phyloP scores from a whole-genome alignment of 768 basidiomycete species.

The Russula brevipes region DNA sequence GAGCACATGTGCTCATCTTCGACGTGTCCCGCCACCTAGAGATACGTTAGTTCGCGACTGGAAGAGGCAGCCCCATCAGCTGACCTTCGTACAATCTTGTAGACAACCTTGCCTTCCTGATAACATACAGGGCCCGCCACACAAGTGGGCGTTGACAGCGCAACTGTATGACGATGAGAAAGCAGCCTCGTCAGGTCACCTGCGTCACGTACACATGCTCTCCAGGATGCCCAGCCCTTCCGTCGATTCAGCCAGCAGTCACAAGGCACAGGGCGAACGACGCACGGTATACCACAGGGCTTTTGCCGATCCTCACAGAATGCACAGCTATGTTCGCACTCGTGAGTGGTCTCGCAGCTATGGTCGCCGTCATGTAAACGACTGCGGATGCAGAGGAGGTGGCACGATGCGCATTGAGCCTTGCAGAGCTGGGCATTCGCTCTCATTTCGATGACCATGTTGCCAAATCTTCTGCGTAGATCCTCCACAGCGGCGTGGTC shows the following conservation, averaged over 20 bases:
- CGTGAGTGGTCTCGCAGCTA: constrained; percentile 47
- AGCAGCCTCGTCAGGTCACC: no score
- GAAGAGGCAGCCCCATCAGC: not conserved
- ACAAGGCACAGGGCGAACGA: not conserved
- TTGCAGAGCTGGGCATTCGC: constrained; percentile 46
- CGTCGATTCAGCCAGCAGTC: not conserved
- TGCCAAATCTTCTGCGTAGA: constrained; percentile 43
- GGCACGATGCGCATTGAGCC: constrained; percentile 43
- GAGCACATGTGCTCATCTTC: constrained; percentile 52
- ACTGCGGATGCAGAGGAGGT: constrained; percentile 44
- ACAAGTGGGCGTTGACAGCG: constrained; percentile 45
- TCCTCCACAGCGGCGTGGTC: constrained; percentile 42
- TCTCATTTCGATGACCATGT: constrained; percentile 41
- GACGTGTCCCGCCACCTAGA: constrained; percentile 43
- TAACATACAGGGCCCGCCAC: constrained; percentile 47
- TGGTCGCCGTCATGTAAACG: constrained; percentile 45
- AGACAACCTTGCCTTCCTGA: constrained; percentile 48
- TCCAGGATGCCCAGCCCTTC: constrained; percentile 55
- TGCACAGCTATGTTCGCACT: constrained; percentile 42
- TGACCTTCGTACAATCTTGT: constrained; percentile 48
- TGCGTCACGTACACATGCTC: constrained; percentile 44
- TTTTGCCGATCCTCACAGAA: constrained; percentile 36
- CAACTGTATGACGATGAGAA: constrained; percentile 39
- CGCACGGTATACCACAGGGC: constrained; percentile 46
- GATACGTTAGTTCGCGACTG: not conserved